These are phyloP conservation scores for Massariosphaeria phaeospora DNA, from an alignment of 495 filamentous ascomycete species.

Conservation along the genomic window DNA sequence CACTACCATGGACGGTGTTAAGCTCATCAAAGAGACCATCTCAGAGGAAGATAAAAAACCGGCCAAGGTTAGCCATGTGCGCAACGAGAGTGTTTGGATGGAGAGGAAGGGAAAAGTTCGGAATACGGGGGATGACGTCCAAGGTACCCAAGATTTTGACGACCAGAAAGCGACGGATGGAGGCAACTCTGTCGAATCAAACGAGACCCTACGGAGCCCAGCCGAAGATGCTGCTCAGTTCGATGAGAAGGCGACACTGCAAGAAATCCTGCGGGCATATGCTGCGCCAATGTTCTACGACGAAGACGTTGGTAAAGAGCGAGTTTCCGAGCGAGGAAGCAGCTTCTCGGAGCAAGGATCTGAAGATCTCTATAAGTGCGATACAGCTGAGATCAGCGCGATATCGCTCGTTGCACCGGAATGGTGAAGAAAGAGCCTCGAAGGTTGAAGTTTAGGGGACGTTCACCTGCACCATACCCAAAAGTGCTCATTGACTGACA, in stretches of 20 bases:
- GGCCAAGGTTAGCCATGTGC: no score
- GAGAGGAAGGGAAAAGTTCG: no score
- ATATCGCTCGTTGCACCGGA: not conserved
- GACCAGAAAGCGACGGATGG: no score
- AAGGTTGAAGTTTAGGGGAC: no score
- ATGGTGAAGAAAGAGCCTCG: constrained; percentile 10
- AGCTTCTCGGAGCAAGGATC: not conserved
- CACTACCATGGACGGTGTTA: not conserved
- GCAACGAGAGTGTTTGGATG: no score
- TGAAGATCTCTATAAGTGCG: not conserved
- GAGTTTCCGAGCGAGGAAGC: not conserved
- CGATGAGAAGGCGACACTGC: constrained; percentile 14
- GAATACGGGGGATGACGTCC: not conserved
- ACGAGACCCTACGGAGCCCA: not conserved
- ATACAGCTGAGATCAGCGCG: not conserved
- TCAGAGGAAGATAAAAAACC: not conserved
- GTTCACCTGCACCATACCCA: no score
- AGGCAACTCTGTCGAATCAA: not conserved
- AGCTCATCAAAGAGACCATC: not conserved
- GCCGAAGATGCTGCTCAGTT: not conserved
- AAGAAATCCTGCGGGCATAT: constrained; percentile 21
- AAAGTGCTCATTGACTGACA: no score
- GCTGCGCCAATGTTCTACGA: constrained; percentile 11
- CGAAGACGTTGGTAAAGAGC: constrained; percentile 3
- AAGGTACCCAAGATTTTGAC: no score